Conservation (phyloP, 371 early-diverging fungal genomes). For the Actinomucor elegans region DNA sequence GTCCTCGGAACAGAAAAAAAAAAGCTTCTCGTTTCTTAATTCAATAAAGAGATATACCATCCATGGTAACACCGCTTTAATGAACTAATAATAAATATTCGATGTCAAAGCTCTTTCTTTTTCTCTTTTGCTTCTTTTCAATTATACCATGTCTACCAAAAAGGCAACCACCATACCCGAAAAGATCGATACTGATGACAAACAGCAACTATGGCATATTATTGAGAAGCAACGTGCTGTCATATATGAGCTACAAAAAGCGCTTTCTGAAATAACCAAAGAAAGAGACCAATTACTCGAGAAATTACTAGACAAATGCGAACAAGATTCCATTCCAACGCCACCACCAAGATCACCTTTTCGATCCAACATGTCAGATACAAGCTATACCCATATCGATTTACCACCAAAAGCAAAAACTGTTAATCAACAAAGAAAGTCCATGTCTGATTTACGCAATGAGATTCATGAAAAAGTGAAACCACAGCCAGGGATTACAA, state of each 20-base stretch:
- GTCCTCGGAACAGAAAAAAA: too few species aligned
- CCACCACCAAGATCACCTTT: conserved; percentile 27
- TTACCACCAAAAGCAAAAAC: too few species aligned
- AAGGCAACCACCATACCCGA: conserved; percentile 7
- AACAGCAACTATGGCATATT: conserved; percentile 70
- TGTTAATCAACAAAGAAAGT: background rate
- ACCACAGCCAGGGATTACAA: too few species aligned
- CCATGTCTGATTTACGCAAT: too few species aligned
- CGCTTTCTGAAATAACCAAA: conserved; percentile 36
- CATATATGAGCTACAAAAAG: conserved; percentile 64
- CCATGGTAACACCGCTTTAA: too few species aligned
- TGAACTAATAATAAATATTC: too few species aligned
- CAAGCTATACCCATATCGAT: background rate
- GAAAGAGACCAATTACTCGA: conserved; percentile 44
- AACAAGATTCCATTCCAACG: conserved; percentile 10
- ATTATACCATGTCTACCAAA: background rate
- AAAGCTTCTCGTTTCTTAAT: background rate
- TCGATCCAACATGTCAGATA: conserved; percentile 8
- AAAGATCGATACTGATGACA: too few species aligned
- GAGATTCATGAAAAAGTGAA: too few species aligned
- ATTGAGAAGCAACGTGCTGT: conserved; percentile 80
- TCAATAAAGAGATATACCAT: too few species aligned
- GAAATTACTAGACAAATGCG: too few species aligned
- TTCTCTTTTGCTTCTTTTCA: background rate
- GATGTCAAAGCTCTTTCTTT: background rate